These are phyloP conservation scores for Ettlia oleoabundans DNA, from an alignment of 139 green algal species.

Conservation along the genomic window DNA sequence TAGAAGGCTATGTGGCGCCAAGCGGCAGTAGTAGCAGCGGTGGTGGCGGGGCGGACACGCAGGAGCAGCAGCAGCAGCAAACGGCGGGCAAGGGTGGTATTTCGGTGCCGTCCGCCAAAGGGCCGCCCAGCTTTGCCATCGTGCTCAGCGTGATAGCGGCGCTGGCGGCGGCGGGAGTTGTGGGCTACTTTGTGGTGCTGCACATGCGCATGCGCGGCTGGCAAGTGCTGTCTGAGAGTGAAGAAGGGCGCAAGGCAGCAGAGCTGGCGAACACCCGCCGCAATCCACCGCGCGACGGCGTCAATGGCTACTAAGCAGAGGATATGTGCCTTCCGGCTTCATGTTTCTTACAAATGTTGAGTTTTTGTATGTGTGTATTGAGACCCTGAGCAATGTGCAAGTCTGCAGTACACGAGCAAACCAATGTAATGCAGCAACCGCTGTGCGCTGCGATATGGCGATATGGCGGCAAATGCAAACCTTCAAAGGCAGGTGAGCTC, in stretches of 20 bases:
- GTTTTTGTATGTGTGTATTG: too few species aligned
- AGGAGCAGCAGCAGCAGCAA: neutral
- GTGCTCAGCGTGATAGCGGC: neutral
- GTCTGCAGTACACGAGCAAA: too few species aligned
- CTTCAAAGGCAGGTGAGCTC: too few species aligned
- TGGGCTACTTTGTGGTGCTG: slow-evolving; percentile 16
- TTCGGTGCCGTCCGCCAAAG: neutral
- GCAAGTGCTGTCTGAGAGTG: slow-evolving; percentile 2
- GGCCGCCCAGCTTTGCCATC: slow-evolving; percentile 13
- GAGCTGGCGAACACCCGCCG: neutral
- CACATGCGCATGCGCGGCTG: slow-evolving; percentile 13
- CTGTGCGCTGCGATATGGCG: neutral
- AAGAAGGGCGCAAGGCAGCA: neutral
- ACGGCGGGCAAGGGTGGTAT: too few species aligned
- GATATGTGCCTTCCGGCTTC: too few species aligned
- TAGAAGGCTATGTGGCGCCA: neutral
- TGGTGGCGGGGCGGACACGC: neutral
- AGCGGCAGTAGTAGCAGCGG: neutral
- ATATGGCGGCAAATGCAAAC: too few species aligned
- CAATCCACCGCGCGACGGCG: neutral
- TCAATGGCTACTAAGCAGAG: neutral
- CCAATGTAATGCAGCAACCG: neutral
- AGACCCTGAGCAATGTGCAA: too few species aligned
- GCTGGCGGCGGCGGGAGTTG: neutral
- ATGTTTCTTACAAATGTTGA: neutral